Base-by-base conservation (phyloP, 371 early-diverging fungal genomes). In the Mycotypha africana region DNA sequence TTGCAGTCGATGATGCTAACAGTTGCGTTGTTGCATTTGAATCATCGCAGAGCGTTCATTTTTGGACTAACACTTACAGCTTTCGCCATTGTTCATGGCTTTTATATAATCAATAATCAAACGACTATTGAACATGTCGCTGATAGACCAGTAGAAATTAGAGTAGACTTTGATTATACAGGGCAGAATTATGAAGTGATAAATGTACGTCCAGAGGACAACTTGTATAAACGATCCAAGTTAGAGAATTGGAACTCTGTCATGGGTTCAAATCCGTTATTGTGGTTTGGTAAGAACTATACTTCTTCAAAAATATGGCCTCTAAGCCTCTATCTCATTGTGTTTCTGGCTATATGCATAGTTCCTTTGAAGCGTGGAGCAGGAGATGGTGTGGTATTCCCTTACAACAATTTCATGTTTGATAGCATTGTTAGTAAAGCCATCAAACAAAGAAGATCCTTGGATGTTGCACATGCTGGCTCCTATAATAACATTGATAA, bases 221-320 rank as follows among this genome's bases (percentile, higher is more conserved):
- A 64, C 19, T 48, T 78, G 9, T 81, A 67, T 60, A 65, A 75
- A 37, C 23, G 71, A 14, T 75, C 76, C 0, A 56, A 45, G 20
- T 45, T 43, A 6, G 39, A 56, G 8, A 75, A 75, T 24, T 75
- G 76, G 76, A 52, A 50, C 11, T 35, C 48, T 12, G 67, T 75
- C 2, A 75, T 75, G 76, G 76, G 76, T 10, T 49, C 45, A 14
- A 56, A 35, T 24, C 47, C 54, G 1, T 44, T 42, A 33, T 51
- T 47, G 9, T 71, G 75, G 75, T 66, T 70, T 49, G 19, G 75
- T 74, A 65, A 67, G 62, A n/a, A n/a, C n/a, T n/a, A n/a, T n/a
- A n/a, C n/a, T n/a, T n/a, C n/a, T n/a, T n/a, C n/a, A n/a, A n/a
- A n/a, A n/a, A n/a, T n/a, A n/a, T n/a, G n/a, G n/a, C n/a, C n/a